These are phyloP conservation scores for Astrephomene gubernaculifera DNA, from an alignment of 139 green algal genomes.

Conservation along the genomic window DNA sequence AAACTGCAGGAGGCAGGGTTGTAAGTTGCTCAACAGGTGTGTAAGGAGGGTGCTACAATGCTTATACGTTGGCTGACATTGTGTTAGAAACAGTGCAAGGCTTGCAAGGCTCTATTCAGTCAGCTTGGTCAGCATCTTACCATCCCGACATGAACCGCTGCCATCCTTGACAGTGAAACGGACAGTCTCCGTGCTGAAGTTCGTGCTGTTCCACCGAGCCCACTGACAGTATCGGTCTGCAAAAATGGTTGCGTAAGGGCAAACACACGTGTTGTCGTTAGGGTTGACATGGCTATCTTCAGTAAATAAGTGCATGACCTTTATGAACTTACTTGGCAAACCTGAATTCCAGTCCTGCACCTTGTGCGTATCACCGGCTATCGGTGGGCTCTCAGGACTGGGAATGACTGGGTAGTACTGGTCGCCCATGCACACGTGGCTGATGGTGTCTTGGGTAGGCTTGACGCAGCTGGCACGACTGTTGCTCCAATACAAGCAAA, in stretches of 20 bases:
- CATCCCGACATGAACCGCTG: not conserved
- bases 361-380: not conserved
- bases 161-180: conserved; percentile 5
- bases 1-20: no score
- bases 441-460: not conserved
- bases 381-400: not conserved
- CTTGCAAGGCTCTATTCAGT: no score
- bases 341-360: not conserved
- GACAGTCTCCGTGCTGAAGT: not conserved
- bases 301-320: no score
- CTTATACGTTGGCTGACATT: no score
- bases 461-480: not conserved
- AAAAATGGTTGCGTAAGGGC: no score
- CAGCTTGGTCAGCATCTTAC: no score
- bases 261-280: no score
- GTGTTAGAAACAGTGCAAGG: no score
- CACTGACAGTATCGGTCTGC: conserved; percentile 14
- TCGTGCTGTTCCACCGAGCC: not conserved
- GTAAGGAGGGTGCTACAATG: no score
- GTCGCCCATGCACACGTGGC: conserved; percentile 2
- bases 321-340: not conserved
- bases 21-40: no score
- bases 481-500: not conserved
- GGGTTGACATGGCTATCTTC: no score
- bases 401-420: not conserved